Percentiles rank a stretch among this genome's conserved stretches.
Evolutionary conservation across 768 basidiomycete species (phyloP).

Genomic region (Melanogaster broomeanus): DNA sequence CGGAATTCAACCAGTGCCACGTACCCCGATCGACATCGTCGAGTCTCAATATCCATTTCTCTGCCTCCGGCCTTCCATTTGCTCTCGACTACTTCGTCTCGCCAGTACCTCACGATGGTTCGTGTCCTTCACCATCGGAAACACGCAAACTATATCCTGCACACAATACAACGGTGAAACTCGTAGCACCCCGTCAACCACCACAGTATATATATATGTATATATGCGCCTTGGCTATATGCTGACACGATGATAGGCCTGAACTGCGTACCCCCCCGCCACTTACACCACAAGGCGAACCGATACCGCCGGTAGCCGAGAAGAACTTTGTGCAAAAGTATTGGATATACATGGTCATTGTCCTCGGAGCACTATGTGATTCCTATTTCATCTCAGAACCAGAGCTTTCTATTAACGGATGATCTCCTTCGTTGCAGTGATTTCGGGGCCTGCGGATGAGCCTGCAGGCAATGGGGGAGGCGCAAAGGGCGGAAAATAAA

Average conservation of each 20-base stretch:
- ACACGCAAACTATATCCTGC: constrained; percentile 30
- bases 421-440: constrained; percentile 14
- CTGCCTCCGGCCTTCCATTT: constrained; percentile 49
- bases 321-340: constrained; percentile 87
- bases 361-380: constrained; percentile 61
- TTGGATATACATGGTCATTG: constrained; percentile 78
- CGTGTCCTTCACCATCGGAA: constrained; percentile 47
- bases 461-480: constrained; percentile 18
- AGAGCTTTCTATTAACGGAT: background rate
- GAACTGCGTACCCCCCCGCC: constrained; percentile 68
- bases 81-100: constrained; percentile 73
- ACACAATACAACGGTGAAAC: constrained; percentile 53
- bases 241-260: constrained; percentile 46
- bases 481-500: constrained; percentile 27
- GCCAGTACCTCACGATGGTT: constrained; percentile 67
- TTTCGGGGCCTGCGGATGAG: constrained; percentile 33
- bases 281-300: constrained; percentile 64
- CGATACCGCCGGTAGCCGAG: constrained; percentile 60
- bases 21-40: constrained; percentile 56
- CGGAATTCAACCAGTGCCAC: constrained; percentile 56
- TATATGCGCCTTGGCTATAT: background rate
- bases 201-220: constrained; percentile 50
- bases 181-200: constrained; percentile 49
- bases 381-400: constrained; percentile 9
- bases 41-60: constrained; percentile 56